Evolutionary conservation across 1,284 basidiomycete genomes (phyloP), one percentile per base, ranked within the genome.

Genomic region (Rhodofomes roseus): DNA sequence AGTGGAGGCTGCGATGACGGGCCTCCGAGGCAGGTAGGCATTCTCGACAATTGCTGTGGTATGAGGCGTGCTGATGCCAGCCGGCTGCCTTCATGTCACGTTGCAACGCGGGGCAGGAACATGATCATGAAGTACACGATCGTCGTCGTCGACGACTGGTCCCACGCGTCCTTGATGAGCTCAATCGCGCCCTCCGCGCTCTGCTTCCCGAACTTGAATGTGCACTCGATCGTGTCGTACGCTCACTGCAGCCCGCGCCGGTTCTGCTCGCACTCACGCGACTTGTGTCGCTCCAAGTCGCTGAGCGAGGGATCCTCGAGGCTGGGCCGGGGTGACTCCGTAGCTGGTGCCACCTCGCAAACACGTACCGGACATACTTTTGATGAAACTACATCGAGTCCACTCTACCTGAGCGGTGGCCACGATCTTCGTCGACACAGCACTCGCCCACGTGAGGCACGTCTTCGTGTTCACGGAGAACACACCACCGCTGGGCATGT

Each of bases 321-420:
- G 39, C 6, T 48, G 52, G 37, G 65, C 53, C 58, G 54, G 20
- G 57, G 54, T 14, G 57, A 46, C 16, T 41, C 31, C 6, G 41
- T 52, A 9, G 23, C 41, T 27, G 23, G 20, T 14, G 31, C 56
- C 58, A 40, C 63, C 25, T 67, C 69, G 16, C 73, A 56, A 2
- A 52, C 5, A 34, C 29, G 29, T n/a, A 25, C 23, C 3, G 23
- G 7, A 74, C 84, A 66, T 63, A 93, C 95, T 90, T 76, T 93
- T 96, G 74, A 99, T 93, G 78, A 98, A 98, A 74, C 93, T 96
- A 66, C 95, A 83, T 23, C 96, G 96, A 0, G 90, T 93, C 96
- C 96, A 99, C 63, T 98, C 96, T 2, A 98, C 94, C 65, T 91
- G 85, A 7, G 92, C 95, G 39, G 94, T 96, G 4, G 99, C 93